Evolutionary conservation across 179 eudicot species (phyloP), one percentile per base, ranked within the genome.

Genomic region (Beta lomatogona): DNA sequence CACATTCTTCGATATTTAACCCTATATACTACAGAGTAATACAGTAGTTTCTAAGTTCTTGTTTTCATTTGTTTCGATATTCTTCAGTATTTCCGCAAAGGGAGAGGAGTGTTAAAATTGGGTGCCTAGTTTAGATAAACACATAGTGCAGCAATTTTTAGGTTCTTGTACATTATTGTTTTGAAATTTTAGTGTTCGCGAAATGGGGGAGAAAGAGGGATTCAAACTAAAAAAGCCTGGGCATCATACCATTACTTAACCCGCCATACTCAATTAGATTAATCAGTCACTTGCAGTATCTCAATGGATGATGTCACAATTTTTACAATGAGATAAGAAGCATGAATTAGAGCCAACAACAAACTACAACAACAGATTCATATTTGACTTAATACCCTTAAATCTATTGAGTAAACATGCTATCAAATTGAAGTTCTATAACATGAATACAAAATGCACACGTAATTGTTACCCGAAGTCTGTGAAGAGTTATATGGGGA

Each of bases 401-500:
- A 68, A 25, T 59, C 66, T 67, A 21, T 22, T 58, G 16, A 76
- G 18, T 48, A 21, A 66, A 54, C 52, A 58, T 70, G 70, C 50
- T 58, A 68, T 25, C 31, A 61, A 52, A 46, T 25, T 21, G 3
- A 25, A 36, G 41, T 36, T 36, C 41, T 36, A 36, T 36, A 36
- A 36, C 41, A 36, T 36, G 41, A 78, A 74, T 71, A 5, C 64
- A 68, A 81, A 15, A 48, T 6, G 64, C 60, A 71, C 36, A 76
- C 79, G 77, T 53, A 75, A 75, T 53, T 53, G 75, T 79, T 83
- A 94, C 98, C 97, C 83, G 98, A 91, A 78, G 80, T 83, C 55
- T 84, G 96, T 78, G 98, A 90, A 79, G 98, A 89, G 74, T 85
- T 82, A 89, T 76, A 91, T 71, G 97, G 93, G 67, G 97, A 90